Base-by-base conservation (phyloP, 2,329 filamentous ascomycete genomes). In the Fusarium coffeatum region DNA sequence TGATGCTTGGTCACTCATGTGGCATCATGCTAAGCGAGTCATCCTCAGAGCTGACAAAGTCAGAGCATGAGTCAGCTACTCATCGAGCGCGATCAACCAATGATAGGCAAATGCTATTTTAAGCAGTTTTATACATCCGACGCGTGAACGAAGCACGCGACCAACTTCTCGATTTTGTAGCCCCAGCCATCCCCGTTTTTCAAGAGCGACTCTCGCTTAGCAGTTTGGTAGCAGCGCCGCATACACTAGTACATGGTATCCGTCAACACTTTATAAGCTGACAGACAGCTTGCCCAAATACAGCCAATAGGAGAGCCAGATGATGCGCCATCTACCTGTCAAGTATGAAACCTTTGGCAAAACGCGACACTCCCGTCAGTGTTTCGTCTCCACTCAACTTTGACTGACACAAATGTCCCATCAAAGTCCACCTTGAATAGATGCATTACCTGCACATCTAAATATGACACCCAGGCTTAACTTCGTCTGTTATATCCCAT, bases 31-130 rank as follows among this genome's bases (percentile, higher is more conserved):
- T 1, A n/a, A n/a, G 5, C 10, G 34, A 37, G 34, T 37, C 18
- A 37, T n/a, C 3, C 1, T 0, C 0, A 3, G 1, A 1, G 34
- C 6, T 11, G 34, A n/a, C 9, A n/a, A 11, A n/a, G 9, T 0
- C 1, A 4, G 1, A 2, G 0, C 18, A n/a, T n/a, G 34, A 37
- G 1, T 37, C 34, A 6, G 32, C 15, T 1, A 6, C 1, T 1
- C 2, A 3, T 10, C 16, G 3, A 11, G 6, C 5, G 1, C 0
- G 10, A n/a, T 9, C 2, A 27, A 15, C 48, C 48, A 51, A 40
- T 51, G 4, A 3, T 2, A 40, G 3, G 3, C 2, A 7, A 10
- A 16, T 16, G 32, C 5, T 27, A 50, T 37, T 37, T 50, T 50
- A 37, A n/a, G 18, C 13, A 40, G 10, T 7, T 2, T 6, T 2